A percentile compares a stretch with the other conserved stretches of the same genome.
phyloP scores from a whole-genome alignment of 1,139 yeast genomes.

The Casaregolazyma suthepensis region DNA sequence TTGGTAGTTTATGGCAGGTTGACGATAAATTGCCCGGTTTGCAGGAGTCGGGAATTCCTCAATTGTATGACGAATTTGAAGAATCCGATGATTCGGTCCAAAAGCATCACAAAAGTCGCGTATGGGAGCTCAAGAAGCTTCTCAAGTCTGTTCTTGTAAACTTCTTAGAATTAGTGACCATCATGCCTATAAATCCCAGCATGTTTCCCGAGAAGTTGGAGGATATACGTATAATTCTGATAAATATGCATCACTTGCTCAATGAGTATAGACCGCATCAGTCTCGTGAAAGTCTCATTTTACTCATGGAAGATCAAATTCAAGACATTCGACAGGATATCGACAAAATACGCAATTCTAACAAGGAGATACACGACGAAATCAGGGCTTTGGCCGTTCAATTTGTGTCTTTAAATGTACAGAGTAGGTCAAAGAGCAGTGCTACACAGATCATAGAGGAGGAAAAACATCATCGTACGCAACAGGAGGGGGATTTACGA shows the following conservation, averaged over 20 bases:
- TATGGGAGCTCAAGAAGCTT: conserved; percentile 61
- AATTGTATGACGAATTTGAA: conserved; percentile 42
- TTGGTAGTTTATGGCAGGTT: conserved; percentile 77
- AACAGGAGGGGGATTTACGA: conserved; percentile 12
- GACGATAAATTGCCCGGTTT: conserved; percentile 65
- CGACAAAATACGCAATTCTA: conserved; percentile 7
- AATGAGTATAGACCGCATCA: conserved; percentile 89
- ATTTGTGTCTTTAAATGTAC: conserved; percentile 5
- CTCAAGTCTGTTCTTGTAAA: conserved; percentile 63
- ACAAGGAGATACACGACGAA: conserved; percentile 7
- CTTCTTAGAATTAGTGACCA: conserved; percentile 67
- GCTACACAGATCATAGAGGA: not conserved
- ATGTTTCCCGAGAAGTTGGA: conserved; percentile 62
- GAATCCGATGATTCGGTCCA: conserved; percentile 14
- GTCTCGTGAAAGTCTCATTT: conserved; percentile 70
- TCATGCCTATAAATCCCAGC: conserved; percentile 64
- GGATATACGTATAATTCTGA: conserved; percentile 63
- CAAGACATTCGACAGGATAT: conserved; percentile 12
- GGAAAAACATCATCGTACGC: not conserved
- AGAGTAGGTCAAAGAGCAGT: not conserved
- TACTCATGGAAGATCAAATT: conserved; percentile 52
- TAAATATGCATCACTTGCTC: conserved; percentile 76
- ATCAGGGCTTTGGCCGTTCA: conserved; percentile 8
- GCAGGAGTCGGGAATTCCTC: conserved; percentile 61
- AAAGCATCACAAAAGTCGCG: conserved; percentile 37